These are phyloP conservation scores for Phaeotremella skinneri DNA, from an alignment of 768 basidiomycete species.

Conservation along the genomic window DNA sequence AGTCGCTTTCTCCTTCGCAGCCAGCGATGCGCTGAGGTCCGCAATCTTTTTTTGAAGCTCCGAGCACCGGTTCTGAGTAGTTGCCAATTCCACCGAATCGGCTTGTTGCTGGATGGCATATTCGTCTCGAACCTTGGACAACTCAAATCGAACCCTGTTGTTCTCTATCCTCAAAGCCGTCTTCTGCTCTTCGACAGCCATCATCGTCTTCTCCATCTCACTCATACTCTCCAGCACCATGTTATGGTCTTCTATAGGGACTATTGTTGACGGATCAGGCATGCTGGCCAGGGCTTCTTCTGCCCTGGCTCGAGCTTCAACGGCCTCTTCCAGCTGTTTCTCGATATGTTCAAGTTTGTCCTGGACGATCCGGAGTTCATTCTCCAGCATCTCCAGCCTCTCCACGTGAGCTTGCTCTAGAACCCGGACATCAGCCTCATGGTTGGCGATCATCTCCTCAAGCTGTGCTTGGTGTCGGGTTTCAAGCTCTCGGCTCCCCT, in stretches of 20 bases:
- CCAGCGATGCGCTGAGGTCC: conserved; percentile 19
- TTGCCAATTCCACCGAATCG: conserved; percentile 27
- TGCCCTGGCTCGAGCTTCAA: conserved; percentile 5
- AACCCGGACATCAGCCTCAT: background rate
- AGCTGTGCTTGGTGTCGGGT: background rate
- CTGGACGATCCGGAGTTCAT: conserved; percentile 4
- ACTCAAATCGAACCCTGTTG: conserved; percentile 39
- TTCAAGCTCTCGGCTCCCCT: conserved; percentile 2
- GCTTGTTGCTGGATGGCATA: conserved; percentile 28
- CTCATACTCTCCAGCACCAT: conserved; percentile 12
- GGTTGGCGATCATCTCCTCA: background rate
- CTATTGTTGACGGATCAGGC: conserved; percentile 1
- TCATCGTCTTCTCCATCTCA: conserved; percentile 32
- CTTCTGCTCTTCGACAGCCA: conserved; percentile 31
- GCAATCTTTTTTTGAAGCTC: conserved; percentile 26
- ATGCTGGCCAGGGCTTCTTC: conserved; percentile 13
- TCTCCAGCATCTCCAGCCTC: background rate
- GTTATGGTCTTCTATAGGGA: conserved; percentile 20
- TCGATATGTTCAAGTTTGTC: background rate
- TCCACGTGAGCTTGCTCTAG: conserved; percentile 2
- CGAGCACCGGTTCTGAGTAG: conserved; percentile 11
- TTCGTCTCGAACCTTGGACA: conserved; percentile 37
- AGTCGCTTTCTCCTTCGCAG: conserved; percentile 56
- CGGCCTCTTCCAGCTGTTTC: conserved; percentile 15
- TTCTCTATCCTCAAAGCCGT: conserved; percentile 41